Percentiles rank a stretch among this genome's conserved stretches.
Conservation (phyloP, 768 basidiomycete species). For the Dictyophora rubrovolvata region DNA sequence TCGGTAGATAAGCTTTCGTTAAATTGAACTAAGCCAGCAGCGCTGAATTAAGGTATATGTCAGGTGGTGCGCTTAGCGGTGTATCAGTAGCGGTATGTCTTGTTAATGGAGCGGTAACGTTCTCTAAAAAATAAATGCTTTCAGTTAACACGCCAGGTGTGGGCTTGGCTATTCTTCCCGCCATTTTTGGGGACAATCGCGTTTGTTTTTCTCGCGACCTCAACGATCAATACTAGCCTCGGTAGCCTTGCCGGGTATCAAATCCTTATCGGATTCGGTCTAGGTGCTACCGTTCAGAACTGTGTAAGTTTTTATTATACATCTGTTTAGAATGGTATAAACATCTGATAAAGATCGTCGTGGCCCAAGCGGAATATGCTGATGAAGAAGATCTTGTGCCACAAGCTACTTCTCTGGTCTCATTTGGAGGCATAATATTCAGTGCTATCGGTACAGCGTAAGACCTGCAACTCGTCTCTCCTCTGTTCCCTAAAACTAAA, state of each 20-base stretch:
- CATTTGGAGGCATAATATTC: conserved; percentile 6
- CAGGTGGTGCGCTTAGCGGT: not conserved
- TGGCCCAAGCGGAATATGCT: conserved; percentile 18
- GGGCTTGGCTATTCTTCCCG: conserved; percentile 22
- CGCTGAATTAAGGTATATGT: not conserved
- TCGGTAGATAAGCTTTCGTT: not conserved
- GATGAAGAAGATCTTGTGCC: conserved; percentile 15
- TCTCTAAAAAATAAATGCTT: not conserved
- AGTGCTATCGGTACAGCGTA: conserved; percentile 1
- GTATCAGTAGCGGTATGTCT: not conserved
- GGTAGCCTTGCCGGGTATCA: conserved; percentile 27
- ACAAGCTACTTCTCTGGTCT: conserved; percentile 18
- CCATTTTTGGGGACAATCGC: conserved; percentile 24
- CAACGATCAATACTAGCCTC: conserved; percentile 17
- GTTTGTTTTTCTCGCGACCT: conserved; percentile 27
- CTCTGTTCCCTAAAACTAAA: not conserved
- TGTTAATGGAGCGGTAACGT: not conserved
- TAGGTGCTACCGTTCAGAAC: conserved; percentile 27
- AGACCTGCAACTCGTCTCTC: not conserved
- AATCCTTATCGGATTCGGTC: conserved; percentile 28
- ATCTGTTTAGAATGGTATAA: conserved; percentile 6
- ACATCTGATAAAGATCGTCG: conserved; percentile 17
- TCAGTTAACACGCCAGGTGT: conserved; percentile 22
- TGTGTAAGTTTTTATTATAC: conserved; percentile 4
- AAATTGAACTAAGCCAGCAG: not conserved